phyloP scores from a whole-genome alignment of 2,329 filamentous ascomycete species.

The Colletotrichum noveboracense region DNA sequence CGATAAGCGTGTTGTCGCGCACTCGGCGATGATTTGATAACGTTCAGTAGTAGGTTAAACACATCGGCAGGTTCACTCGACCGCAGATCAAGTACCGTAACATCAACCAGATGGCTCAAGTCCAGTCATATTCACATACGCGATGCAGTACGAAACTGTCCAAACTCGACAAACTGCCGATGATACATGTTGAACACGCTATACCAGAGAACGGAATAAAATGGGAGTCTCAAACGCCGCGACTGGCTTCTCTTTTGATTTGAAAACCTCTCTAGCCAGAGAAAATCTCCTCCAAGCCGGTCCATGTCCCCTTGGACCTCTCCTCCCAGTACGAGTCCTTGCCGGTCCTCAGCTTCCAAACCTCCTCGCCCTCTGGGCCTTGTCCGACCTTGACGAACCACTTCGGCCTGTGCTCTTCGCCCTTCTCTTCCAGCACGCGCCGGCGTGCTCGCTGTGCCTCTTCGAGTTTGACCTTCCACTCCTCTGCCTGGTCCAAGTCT shows the following conservation, averaged over 20 bases:
- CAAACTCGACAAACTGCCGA: background rate
- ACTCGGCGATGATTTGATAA: background rate
- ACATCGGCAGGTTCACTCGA: background rate
- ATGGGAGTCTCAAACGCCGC: background rate
- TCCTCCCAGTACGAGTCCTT: slow-evolving; percentile 96
- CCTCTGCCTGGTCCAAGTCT: slow-evolving; percentile 82
- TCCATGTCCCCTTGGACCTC: slow-evolving; percentile 72
- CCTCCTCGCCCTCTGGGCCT: slow-evolving; percentile 64
- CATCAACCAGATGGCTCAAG: background rate
- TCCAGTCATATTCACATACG: background rate
- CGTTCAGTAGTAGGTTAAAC: background rate
- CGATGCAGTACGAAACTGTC: background rate
- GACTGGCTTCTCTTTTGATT: background rate
- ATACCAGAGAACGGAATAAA: background rate
- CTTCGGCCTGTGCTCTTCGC: slow-evolving; percentile 73
- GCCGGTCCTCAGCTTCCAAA: slow-evolving; percentile 78
- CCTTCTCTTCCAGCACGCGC: slow-evolving; percentile 75
- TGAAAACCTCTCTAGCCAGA: background rate
- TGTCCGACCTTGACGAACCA: slow-evolving; percentile 84
- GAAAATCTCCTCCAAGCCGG: slow-evolving; percentile 58
- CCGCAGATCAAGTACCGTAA: background rate
- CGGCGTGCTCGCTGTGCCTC: slow-evolving; percentile 82
- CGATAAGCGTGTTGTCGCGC: background rate
- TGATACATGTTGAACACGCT: background rate
- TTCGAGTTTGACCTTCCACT: slow-evolving; percentile 81